Evolutionary conservation across 352 stramenopile species (phyloP).

Genomic region (Globisporangium acanthophoron): DNA sequence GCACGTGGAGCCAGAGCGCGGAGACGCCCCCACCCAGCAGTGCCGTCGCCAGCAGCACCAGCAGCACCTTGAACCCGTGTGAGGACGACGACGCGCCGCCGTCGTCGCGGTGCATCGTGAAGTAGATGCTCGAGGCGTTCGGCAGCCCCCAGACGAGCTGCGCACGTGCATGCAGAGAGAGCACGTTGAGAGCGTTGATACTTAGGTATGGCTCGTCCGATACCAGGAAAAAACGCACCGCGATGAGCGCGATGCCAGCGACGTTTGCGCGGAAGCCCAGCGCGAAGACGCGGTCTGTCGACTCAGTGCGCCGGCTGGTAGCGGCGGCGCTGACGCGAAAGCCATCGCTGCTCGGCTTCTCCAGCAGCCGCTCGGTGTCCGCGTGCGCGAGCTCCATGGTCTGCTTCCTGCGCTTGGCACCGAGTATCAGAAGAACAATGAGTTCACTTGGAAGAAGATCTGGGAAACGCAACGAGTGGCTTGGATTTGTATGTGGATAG

Average conservation of each 20-base stretch:
- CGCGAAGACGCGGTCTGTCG: constrained; percentile 65
- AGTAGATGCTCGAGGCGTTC: constrained; percentile 73
- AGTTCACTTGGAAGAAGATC: too few species aligned
- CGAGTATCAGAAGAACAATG: too few species aligned
- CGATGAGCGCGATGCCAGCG: constrained; percentile 42
- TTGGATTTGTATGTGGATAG: too few species aligned
- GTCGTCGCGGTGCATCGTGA: constrained; percentile 56
- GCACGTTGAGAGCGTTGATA: not conserved
- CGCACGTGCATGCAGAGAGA: constrained; percentile 1
- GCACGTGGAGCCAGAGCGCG: constrained; percentile 62
- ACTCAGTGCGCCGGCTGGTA: constrained; percentile 28
- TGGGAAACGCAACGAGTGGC: too few species aligned
- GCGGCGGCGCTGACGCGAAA: constrained; percentile 8
- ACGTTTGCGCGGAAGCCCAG: constrained; percentile 61
- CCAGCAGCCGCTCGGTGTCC: constrained; percentile 54
- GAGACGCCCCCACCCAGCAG: constrained; percentile 63
- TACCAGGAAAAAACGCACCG: constrained; percentile 25
- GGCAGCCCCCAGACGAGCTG: constrained; percentile 71
- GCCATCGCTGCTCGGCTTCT: constrained; percentile 35
- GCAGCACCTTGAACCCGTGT: constrained; percentile 68
- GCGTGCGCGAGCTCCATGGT: constrained; percentile 58
- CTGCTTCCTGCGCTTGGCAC: too few species aligned
- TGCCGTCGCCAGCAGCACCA: constrained; percentile 60
- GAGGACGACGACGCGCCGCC: constrained; percentile 37
- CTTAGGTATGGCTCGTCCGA: not conserved